Percentiles rank a stretch among this genome's conserved stretches.
These are phyloP conservation scores for Lathyrus sativus DNA, from an alignment of 306 rosid species.

Conservation along the genomic window DNA sequence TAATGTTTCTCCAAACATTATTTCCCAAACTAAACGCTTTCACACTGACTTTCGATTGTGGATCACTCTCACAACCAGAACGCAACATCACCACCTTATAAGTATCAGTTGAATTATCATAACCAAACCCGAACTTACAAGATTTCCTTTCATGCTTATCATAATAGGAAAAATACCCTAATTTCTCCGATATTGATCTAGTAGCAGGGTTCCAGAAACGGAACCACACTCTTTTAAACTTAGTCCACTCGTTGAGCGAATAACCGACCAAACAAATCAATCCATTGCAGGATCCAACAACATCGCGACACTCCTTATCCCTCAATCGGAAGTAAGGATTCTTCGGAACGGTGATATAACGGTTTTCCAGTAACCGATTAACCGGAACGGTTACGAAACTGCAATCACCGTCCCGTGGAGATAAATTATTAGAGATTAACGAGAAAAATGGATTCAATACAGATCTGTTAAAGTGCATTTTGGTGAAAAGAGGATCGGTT, in stretches of 20 bases:
- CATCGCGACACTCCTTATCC: background rate
- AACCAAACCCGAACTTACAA: background rate
- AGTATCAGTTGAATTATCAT: background rate
- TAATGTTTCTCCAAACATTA: slow-evolving; percentile 8
- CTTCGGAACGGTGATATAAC: background rate
- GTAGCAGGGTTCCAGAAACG: slow-evolving; percentile 9
- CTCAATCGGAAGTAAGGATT: background rate
- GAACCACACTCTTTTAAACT: background rate
- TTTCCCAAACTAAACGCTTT: background rate
- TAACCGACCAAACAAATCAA: background rate
- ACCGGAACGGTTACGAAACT: background rate
- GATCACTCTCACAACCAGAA: background rate
- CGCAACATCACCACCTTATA: background rate
- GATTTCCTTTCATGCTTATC: background rate
- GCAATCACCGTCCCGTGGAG: background rate
- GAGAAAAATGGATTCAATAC: background rate
- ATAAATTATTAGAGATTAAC: background rate
- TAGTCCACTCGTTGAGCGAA: background rate
- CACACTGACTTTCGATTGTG: background rate
- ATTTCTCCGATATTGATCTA: background rate
- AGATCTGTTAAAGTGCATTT: background rate
- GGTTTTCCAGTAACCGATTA: background rate
- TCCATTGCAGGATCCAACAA: slow-evolving; percentile 12
- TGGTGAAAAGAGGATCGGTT: background rate
- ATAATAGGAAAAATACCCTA: background rate